phyloP scores from a whole-genome alignment of 495 filamentous ascomycete species.

The Podospora appendiculata region DNA sequence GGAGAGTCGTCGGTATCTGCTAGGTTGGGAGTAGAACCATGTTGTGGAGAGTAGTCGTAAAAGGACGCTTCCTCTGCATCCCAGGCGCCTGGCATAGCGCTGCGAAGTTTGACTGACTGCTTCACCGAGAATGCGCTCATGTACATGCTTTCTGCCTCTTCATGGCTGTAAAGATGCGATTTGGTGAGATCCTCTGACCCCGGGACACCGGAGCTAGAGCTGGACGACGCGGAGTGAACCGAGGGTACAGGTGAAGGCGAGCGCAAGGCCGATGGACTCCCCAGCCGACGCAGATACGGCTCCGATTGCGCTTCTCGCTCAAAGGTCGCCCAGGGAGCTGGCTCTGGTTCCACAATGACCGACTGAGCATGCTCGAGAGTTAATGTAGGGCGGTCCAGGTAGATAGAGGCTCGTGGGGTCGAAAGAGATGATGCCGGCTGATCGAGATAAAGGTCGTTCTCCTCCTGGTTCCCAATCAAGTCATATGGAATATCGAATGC shows the following conservation, averaged over 20 bases:
- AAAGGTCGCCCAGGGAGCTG: conserved; percentile 20
- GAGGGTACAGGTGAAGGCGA: conserved; percentile 12
- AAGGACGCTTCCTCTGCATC: conserved; percentile 26
- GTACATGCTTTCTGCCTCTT: conserved; percentile 95
- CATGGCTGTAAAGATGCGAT: conserved; percentile 79
- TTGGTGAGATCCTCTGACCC: conserved; percentile 47
- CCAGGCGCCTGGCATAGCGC: conserved; percentile 55
- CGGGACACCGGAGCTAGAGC: neutral
- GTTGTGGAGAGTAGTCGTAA: neutral
- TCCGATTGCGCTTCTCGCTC: conserved; percentile 29
- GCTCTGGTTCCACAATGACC: conserved; percentile 16
- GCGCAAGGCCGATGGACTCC: conserved; percentile 4
- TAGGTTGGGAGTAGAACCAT: neutral
- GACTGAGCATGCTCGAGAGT: conserved; percentile 24
- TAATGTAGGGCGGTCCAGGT: conserved; percentile 13
- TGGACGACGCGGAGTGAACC: conserved; percentile 17
- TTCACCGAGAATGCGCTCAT: conserved; percentile 54
- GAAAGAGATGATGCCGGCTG: conserved; percentile 29
- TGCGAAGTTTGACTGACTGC: conserved; percentile 30
- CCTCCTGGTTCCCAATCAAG: conserved; percentile 16
- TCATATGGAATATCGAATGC: conserved; percentile 44
- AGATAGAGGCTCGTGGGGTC: conserved; percentile 36
- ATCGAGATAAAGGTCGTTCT: conserved; percentile 7
- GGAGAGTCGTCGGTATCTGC: neutral
- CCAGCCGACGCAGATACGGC: conserved; percentile 22